Base-by-base conservation (phyloP, 2,329 filamentous ascomycete species). In the Daldinia sp. region DNA sequence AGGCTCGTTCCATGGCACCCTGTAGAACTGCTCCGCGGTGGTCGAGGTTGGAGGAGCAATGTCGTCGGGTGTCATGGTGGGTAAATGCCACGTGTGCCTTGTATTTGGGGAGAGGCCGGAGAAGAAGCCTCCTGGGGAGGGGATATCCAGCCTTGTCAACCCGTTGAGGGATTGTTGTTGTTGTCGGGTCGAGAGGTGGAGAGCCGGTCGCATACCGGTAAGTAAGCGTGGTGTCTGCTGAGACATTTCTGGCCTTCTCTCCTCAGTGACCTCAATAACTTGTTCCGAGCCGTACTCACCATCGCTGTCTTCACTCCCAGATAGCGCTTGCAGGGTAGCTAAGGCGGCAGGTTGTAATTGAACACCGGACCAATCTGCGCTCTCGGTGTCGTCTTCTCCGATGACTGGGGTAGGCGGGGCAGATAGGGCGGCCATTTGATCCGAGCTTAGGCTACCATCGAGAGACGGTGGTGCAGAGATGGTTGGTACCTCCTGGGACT, bases 91-190 rank as follows among this genome's bases (percentile, higher is more conserved):
- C 10, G 94, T 95, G 72, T 89, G 88, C 53, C 93, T 87, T 34
- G 90, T 88, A 54, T 87, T 85, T 3, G 90, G 87, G 34, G 90
- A 92, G 25, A 97, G 84, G 0, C 90, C 93, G 1, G 92, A 92
- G 77, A 97, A 97, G 82, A 97, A 97, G 0, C 91, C 93, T 23
- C 92, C 90, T 0, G 94, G 94, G 0, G 94, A 97, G 4, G 94
- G 94, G 30, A 98, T 93, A 23, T 94, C 94, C 17, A 97, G 84
- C 61, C 86, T 88, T 17, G 91, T 94, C 65, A 97, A 84, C 35
- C 89, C 91, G 58, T 89, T 89, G 11, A 88, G 81, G 11, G 89
- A 90, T 58, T 83, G 77, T 59, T 82, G 77, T 59, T 82, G 83
- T 41, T 86, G 85, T 7, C 82, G 79, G 8, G 85, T 78, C 0